A percentile compares a stretch with the other conserved stretches of the same genome.
Conservation (phyloP, 352 stramenopile species). For the Globisporangium spinosum region DNA sequence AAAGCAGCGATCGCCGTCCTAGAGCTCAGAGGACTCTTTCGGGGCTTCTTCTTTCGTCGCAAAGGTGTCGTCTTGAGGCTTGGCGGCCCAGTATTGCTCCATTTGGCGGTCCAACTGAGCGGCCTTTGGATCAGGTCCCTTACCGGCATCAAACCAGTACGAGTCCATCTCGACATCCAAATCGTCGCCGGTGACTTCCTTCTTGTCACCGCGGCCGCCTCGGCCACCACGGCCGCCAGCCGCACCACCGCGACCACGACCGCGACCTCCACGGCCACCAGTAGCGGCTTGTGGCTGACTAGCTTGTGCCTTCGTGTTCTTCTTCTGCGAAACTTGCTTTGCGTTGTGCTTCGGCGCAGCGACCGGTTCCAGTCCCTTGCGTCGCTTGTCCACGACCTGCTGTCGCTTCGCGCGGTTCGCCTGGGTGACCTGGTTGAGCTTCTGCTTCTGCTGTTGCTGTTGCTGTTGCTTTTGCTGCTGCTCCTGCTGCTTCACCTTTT, state of each 20-base stretch:
- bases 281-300: neutral
- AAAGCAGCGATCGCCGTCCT: neutral
- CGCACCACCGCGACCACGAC: slow-evolving; percentile 16
- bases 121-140: slow-evolving; percentile 83
- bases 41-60: neutral
- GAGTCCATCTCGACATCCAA: slow-evolving; percentile 87
- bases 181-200: slow-evolving; percentile 61
- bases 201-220: slow-evolving; percentile 34
- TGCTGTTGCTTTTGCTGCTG: slow-evolving; percentile 36
- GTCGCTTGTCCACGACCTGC: slow-evolving; percentile 65
- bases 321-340: slow-evolving; percentile 33
- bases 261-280: slow-evolving; percentile 24
- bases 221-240: slow-evolving; percentile 25
- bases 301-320: slow-evolving; percentile 17
- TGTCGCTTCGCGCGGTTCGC: slow-evolving; percentile 72
- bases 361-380: slow-evolving; percentile 50
- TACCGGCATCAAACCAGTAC: slow-evolving; percentile 88
- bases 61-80: slow-evolving; percentile 40
- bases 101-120: slow-evolving; percentile 81
- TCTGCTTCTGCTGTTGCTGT: slow-evolving; percentile 58
- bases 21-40: slow-evolving; percentile 11
- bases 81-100: slow-evolving; percentile 88
- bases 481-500: slow-evolving; percentile 19
- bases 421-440: slow-evolving; percentile 57
- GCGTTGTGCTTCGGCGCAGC: slow-evolving; percentile 24